phyloP scores from a whole-genome alignment of 2,329 filamentous ascomycete species.

The Exophiala xenobiotica region DNA sequence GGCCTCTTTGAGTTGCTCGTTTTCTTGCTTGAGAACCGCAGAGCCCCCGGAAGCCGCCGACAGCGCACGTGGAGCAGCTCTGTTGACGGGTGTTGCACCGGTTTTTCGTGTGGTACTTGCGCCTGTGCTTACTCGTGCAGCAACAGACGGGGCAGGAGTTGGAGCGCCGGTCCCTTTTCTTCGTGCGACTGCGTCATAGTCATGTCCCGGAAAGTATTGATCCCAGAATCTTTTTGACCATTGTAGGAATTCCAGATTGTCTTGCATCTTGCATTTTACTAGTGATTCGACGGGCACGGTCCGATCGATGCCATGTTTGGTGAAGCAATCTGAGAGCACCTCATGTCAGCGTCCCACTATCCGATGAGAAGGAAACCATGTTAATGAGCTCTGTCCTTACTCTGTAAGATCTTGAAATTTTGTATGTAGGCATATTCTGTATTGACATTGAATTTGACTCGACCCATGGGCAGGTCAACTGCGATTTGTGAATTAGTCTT shows the following conservation, averaged over 20 bases:
- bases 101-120: constrained; percentile 56
- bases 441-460: constrained; percentile 98
- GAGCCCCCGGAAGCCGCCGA: constrained; percentile 44
- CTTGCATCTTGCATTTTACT: constrained; percentile 99
- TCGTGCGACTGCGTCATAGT: constrained; percentile 86
- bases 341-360: not conserved
- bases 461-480: constrained; percentile 88
- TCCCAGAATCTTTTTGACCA: constrained; percentile 98
- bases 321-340: constrained; percentile 63
- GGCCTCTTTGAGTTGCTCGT: constrained; percentile 86
- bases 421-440: constrained; percentile 96
- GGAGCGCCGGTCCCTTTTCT: constrained; percentile 69
- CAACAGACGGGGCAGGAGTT: constrained; percentile 52
- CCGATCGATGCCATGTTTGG: constrained; percentile 83
- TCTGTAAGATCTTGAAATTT: constrained; percentile 97
- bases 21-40: constrained; percentile 71
- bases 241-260: constrained; percentile 98
- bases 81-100: constrained; percentile 56
- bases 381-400: constrained; percentile 54
- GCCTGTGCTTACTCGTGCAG: constrained; percentile 39
- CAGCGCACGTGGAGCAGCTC: constrained; percentile 28
- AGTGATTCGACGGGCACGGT: constrained; percentile 84
- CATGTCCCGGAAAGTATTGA: constrained; percentile 93
- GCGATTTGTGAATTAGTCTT: constrained; percentile 14
- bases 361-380: not conserved